Evolutionary conservation across 345 rosid species (phyloP), one percentile per base, ranked within the genome.

Genomic region (Sisymbrium irio): DNA sequence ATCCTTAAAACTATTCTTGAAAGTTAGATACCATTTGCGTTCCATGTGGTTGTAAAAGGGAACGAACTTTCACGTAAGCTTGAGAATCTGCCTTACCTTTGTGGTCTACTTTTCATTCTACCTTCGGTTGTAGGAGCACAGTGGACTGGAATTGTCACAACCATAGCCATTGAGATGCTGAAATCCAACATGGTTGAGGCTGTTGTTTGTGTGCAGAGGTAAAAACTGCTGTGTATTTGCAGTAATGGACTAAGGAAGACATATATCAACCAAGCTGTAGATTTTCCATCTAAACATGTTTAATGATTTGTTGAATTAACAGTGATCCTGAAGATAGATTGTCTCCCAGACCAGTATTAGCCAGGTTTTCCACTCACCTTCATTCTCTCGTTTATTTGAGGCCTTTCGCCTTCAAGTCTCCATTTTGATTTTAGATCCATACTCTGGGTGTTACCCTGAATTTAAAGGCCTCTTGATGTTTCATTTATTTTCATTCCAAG

Each of bases 161-260:
- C 96, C 33, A 93, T 93, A 68, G 98, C 98, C 37, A 83, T 89
- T 62, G 97, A 93, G 83, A 93, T 91, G 98, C 83, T 93, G 54
- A 88, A 88, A 82, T 63, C 94, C 10, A 89, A 85, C 69, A 83
- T 89, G 88, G 97, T 93, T 56, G 98, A 93, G 64, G 97, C 97
- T 71, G 98, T 91, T 65, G 75, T 93, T 67, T 93, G 98, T 85
- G 97, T 93, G 39, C 97, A 93, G 79, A 93, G 98, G 98, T 93
- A 80, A 54, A 47, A 50, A 22, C 30, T 44, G 11, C 41, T 19
- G 39, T 36, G 27, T 64, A 13, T 27, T 45, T 18, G 45, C 65
- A 28, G 20, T 28, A 32, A 6, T 42, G 11, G 54, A 69, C 36
- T 13, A 67, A n/a, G 39, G 63, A 18, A 6, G 12, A 69, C 13